Evolutionary conservation across 1,284 basidiomycete species (phyloP), one percentile per base, ranked within the genome.

Genomic region (Irpex rosettiformis): DNA sequence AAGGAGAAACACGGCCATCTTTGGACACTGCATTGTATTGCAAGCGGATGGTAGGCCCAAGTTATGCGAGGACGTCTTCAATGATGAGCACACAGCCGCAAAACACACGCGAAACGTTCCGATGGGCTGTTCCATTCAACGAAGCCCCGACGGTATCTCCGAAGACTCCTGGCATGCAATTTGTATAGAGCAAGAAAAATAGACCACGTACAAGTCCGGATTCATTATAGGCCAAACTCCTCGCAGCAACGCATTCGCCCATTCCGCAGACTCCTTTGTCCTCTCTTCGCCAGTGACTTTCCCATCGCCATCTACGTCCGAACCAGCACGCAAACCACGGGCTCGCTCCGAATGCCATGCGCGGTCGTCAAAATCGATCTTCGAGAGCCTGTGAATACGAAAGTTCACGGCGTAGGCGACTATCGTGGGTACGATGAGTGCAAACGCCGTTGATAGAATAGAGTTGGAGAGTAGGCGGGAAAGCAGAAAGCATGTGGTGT

Each of bases 181-280:
- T 2, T 37, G 33, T 37, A 37, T 37, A 11, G 16, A 37, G 33
- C 2, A 37, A 37, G 33, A 37, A 37, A 16, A 37, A 11, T 37
- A 16, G 42, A 28, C 2, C 4, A 65, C 67, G 21, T 57, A 69
- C 65, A 75, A 62, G 58, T 74, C 70, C 5, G 75, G 70, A 59
- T 77, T 75, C 52, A 77, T 64, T 57, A 73, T 72, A 1, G 75
- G 75, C 74, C 75, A 76, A 3, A 76, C 62, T 8, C 72, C 72
- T 29, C 67, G 62, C 45, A 77, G 58, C 11, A 76, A 47, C 18
- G 70, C 63, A 56, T 77, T 77, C 24, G 70, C 64, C 75, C 75
- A 77, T 55, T 77, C 75, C 13, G 71, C 71, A 54, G 74, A 75
- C 65, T 77, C 75, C 27, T 69, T 68, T 28, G 68, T 67, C 18